A percentile compares a stretch with the other conserved stretches of the same genome.
Evolutionary conservation across 2,329 filamentous ascomycete species (phyloP).

Genomic region (Venturia asperata): DNA sequence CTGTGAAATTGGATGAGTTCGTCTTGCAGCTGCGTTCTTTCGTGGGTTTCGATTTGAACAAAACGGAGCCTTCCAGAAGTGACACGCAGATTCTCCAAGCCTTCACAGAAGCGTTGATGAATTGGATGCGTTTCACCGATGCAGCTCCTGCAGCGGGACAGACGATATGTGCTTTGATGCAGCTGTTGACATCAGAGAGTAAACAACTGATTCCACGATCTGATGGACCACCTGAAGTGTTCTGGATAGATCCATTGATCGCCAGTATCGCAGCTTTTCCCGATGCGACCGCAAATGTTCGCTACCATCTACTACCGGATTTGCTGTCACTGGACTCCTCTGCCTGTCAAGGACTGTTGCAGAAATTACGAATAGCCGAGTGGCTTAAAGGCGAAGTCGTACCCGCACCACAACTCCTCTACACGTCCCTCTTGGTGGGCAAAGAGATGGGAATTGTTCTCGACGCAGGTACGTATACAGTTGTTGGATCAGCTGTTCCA

Average conservation of each 20-base stretch:
- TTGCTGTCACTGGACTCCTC: slow-evolving; percentile 37
- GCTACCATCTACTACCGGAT: slow-evolving; percentile 42
- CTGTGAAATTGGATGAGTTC: slow-evolving; percentile 38
- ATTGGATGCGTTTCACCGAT: slow-evolving; percentile 23
- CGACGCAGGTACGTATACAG: slow-evolving; percentile 31
- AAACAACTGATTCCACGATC: neutral
- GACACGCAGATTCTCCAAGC: slow-evolving; percentile 19
- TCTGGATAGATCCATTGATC: slow-evolving; percentile 36
- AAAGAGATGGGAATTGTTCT: slow-evolving; percentile 41
- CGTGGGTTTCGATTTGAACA: slow-evolving; percentile 17
- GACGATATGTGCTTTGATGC: slow-evolving; percentile 26
- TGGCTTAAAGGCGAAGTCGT: slow-evolving; percentile 20
- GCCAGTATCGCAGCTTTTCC: slow-evolving; percentile 29
- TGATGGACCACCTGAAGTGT: slow-evolving; percentile 22
- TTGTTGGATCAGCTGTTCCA: neutral
- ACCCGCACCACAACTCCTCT: slow-evolving; percentile 24
- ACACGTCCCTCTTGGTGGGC: slow-evolving; percentile 38
- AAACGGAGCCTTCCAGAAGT: slow-evolving; percentile 24
- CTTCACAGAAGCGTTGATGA: slow-evolving; percentile 12
- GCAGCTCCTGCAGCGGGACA: slow-evolving; percentile 30
- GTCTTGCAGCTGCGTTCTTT: slow-evolving; percentile 27
- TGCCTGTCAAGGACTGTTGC: slow-evolving; percentile 37
- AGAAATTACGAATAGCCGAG: slow-evolving; percentile 31
- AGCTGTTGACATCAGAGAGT: slow-evolving; percentile 23
- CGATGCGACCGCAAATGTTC: slow-evolving; percentile 35